Evolutionary conservation across 2,329 filamentous ascomycete genomes (phyloP).

Genomic region (Botrytis porri): DNA sequence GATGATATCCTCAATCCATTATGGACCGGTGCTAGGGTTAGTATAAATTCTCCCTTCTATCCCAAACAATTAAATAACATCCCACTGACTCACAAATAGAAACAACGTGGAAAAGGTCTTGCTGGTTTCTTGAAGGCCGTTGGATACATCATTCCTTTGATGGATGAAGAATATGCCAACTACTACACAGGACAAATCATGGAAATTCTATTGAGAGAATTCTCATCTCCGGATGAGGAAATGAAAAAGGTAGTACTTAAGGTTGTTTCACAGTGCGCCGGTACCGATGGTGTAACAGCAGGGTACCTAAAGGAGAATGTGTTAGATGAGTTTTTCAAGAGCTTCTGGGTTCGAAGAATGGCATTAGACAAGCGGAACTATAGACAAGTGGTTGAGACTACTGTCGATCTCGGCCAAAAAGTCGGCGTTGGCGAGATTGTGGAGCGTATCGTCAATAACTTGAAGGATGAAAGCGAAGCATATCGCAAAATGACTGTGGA

Average conservation of each 20-base stretch:
- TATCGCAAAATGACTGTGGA: slow-evolving; percentile 99
- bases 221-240: slow-evolving; percentile 94
- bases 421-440: slow-evolving; percentile 96
- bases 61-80: background rate
- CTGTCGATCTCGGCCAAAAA: slow-evolving; percentile 94
- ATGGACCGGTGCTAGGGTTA: slow-evolving; percentile 71
- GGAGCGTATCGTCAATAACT: slow-evolving; percentile 86
- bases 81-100: slow-evolving; percentile 47
- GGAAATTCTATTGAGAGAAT: slow-evolving; percentile 95
- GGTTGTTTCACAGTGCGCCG: slow-evolving; percentile 92
- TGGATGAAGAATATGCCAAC: slow-evolving; percentile 99
- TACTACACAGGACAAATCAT: slow-evolving; percentile 99
- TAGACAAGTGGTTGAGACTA: slow-evolving; percentile 95
- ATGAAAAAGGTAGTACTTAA: slow-evolving; percentile 99
- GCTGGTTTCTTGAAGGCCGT: slow-evolving; percentile 97
- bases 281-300: slow-evolving; percentile 90
- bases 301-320: slow-evolving; percentile 95
- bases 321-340: slow-evolving; percentile 95
- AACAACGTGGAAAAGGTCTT: slow-evolving; percentile 93
- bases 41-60: background rate
- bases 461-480: slow-evolving; percentile 96
- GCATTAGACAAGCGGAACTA: slow-evolving; percentile 97
- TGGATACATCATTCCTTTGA: slow-evolving; percentile 95
- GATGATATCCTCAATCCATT: slow-evolving; percentile 96
- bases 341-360: slow-evolving; percentile 97